Evolutionary conservation across 2,329 filamentous ascomycete species (phyloP), one percentile per base, ranked within the genome.

Genomic region (Cercospora sojina): DNA sequence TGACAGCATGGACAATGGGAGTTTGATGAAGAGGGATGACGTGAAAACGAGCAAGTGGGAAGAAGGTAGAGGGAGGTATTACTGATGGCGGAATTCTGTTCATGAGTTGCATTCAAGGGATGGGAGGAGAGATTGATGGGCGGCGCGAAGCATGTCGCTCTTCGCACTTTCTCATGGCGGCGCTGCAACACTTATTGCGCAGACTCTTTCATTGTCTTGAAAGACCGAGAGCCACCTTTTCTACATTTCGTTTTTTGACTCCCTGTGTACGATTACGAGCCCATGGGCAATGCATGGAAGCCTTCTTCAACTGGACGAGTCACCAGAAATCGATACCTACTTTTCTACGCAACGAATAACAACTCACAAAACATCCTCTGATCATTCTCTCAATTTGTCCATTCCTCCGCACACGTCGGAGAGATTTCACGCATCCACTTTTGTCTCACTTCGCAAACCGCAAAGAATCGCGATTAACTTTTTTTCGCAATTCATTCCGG

Each of bases 11-110:
- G 58, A 64, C 61, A 64, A 68, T 56, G 66, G 66, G 64, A 59
- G 59, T 56, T n/a, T 61, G 16, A 23, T 69, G 29, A 35, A 59
- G 55, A 64, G 69, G 29, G 68, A 64, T 31, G 69, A 66, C 27
- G 64, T 69, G 8, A 70, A 68, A 58, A 69, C 64, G 63, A 71
- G 77, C 71, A 78, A 75, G 55, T 84, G 83, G 83, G 79, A 84
- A 58, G 83, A 84, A 69, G 78, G 80, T 9, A 77, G 79, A 70
- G 59, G 29, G 32, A 77, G 81, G 55, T 78, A 83, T 59, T 84
- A 84, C 73, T 84, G 67, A 72, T 51, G 35, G 43, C 20, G 10
- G 43, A 12, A 41, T n/a, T n/a, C 16, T 41, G 35, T n/a, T 41
- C 35, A 41, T 6, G 16, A 41, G 35, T 16, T n/a, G 16, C 35